Percentiles rank a stretch among this genome's conserved stretches.
phyloP scores from a whole-genome alignment of 2,329 filamentous ascomycete genomes.

The Trichoderma sp. region DNA sequence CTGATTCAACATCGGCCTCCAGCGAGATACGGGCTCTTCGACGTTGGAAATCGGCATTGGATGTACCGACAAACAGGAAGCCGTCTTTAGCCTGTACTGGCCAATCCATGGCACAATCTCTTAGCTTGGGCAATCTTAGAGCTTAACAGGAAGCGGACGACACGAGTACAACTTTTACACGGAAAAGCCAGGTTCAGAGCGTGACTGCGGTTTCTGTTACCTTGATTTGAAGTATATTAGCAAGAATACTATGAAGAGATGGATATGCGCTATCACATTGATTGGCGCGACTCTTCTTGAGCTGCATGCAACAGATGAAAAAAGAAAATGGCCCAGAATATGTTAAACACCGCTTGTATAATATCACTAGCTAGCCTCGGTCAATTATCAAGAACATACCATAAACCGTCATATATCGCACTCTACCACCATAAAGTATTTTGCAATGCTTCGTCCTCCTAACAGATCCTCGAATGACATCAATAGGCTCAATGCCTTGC shows the following conservation, averaged over 20 bases:
- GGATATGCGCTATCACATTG: not conserved
- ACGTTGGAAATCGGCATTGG: constrained; percentile 19
- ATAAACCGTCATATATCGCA: not conserved
- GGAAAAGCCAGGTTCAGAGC: not conserved
- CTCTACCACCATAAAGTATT: not conserved
- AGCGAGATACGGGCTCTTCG: not conserved
- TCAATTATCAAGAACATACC: not conserved
- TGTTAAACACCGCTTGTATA: not conserved
- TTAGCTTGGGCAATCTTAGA: constrained; percentile 14
- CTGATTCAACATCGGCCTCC: not conserved
- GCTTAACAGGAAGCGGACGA: not conserved
- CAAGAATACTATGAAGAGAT: constrained; percentile 14
- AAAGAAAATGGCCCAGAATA: not conserved
- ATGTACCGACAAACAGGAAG: not conserved
- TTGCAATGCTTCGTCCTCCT: not conserved
- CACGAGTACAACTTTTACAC: not conserved
- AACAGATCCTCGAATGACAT: not conserved
- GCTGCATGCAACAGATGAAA: not conserved
- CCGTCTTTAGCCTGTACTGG: not conserved
- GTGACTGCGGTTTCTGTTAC: not conserved
- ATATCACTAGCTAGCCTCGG: not conserved
- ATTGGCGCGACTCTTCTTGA: not conserved
- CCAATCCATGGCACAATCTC: not conserved
- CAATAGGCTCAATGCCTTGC: not conserved
- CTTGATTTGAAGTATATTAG: not conserved